Base-by-base conservation (phyloP, 2,329 filamentous ascomycete species). In the Diaporthe sp. region DNA sequence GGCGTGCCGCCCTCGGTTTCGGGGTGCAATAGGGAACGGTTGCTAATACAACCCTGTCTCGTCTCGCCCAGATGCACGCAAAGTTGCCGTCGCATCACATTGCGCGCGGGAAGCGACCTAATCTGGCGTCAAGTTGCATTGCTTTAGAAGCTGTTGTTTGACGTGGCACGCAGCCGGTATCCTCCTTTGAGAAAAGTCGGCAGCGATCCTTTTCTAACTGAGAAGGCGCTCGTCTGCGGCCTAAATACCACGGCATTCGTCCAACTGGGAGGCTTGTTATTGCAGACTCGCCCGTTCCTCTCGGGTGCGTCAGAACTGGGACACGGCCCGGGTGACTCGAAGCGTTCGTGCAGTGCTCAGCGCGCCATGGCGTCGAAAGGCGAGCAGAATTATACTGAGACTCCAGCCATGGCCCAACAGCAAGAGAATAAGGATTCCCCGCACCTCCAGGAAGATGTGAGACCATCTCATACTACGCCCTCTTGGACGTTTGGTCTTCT, bases 131-230 rank as follows among this genome's bases (percentile, higher is more conserved):
- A 49, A 55, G 34, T 37, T 44, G 51, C 57, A 59, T 59, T 61
- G 55, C 69, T 61, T 53, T 42, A 39, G 69, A 72, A 22, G 53
- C 39, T 59, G 57, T 34, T 34, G 55, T 59, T 59, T 72, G 69
- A 72, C 44, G 69, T 72, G 55, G 69, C 53, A 49, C 44, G 69
- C 55, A 72, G 55, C 44, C 42, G 17, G 51, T 9, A 59, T 28
- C 37, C 55, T 59, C 6, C 53, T 69, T 65, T 57, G 37, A 73
- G 71, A 34, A 19, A 28, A 34, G 46, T 61, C 37, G 58, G 19
- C 34, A 42, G 58, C 46, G 58, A 46, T 57, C 42, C 15, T 19
- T 17, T 65, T 44, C 49, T 37, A 44, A 28, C 12, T 28, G 7
- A 34, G 42, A 65, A 34, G 19, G 13, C 12, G 8, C 25, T 49